Evolutionary conservation across 495 filamentous ascomycete species (phyloP).

Genomic region (Penicillium cinerascens): DNA sequence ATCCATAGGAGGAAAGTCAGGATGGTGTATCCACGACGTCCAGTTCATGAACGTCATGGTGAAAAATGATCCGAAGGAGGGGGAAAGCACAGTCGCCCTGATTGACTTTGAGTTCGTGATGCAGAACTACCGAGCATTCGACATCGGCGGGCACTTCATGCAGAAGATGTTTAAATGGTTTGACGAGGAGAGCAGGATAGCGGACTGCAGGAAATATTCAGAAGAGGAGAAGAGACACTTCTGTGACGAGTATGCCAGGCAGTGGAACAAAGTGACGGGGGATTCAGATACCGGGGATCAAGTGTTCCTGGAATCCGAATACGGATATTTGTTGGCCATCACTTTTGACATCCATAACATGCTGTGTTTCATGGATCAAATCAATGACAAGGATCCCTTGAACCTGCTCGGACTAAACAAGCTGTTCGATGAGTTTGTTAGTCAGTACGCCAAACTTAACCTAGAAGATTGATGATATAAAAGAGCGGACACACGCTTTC

Average conservation of each 20-base stretch:
- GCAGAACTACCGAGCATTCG: constrained; percentile 31
- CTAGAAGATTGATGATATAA: constrained; percentile 4
- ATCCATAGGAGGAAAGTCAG: constrained; percentile 19
- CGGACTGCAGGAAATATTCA: constrained; percentile 24
- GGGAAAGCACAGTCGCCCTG: constrained; percentile 23
- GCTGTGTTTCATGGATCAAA: constrained; percentile 27
- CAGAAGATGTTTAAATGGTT: constrained; percentile 38
- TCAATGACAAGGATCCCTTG: constrained; percentile 25
- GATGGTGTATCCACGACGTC: constrained; percentile 33
- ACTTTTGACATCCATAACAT: constrained; percentile 34
- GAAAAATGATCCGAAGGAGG: constrained; percentile 20
- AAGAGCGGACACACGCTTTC: no score
- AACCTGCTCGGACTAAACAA: constrained; percentile 26
- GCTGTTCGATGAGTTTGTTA: constrained; percentile 27
- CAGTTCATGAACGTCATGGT: constrained; percentile 33
- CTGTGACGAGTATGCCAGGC: constrained; percentile 25
- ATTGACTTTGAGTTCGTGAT: constrained; percentile 34
- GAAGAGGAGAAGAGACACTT: constrained; percentile 33
- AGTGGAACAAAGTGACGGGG: constrained; percentile 26
- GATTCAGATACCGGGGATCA: constrained; percentile 29
- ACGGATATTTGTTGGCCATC: constrained; percentile 27
- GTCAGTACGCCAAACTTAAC: constrained; percentile 18
- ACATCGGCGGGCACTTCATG: constrained; percentile 35
- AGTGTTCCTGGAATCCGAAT: constrained; percentile 26
- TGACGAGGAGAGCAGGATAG: constrained; percentile 28